Percentiles rank a stretch among this genome's conserved stretches.
These are phyloP conservation scores for Chlorella vulgaris DNA, from an alignment of 139 green algal genomes.

Conservation along the genomic window DNA sequence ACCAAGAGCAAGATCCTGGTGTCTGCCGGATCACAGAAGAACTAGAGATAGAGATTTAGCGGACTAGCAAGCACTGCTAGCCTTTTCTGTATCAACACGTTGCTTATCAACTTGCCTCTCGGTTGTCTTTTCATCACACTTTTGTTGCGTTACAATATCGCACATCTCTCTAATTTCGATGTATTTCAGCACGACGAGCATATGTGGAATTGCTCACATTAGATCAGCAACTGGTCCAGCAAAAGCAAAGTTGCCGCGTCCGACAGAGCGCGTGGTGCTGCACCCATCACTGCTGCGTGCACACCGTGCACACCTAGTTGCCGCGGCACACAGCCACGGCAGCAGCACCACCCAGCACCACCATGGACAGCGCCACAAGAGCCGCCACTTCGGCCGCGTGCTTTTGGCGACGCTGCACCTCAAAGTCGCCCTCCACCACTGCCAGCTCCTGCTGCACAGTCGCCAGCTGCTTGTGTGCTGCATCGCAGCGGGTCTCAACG, in stretches of 20 bases:
- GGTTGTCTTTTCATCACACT: no score
- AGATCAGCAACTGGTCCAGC: no score
- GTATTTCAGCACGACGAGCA: no score
- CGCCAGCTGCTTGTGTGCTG: not conserved
- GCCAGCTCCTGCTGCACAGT: constrained; percentile 5
- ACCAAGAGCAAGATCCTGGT: not conserved
- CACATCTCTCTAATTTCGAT: no score
- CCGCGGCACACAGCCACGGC: not conserved
- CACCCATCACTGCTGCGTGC: not conserved
- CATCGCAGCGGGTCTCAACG: not conserved
- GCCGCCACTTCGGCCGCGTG: not conserved
- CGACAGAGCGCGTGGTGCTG: not conserved
- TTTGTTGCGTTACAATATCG: no score
- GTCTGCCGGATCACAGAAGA: no score
- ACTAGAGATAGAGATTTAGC: no score
- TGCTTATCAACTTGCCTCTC: no score
- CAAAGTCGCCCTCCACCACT: not conserved
- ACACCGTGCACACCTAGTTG: not conserved
- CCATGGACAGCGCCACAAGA: not conserved
- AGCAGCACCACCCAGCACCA: constrained; percentile 4
- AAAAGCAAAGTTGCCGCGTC: no score
- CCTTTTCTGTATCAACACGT: no score
- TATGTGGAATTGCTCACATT: no score
- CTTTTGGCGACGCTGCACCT: not conserved
- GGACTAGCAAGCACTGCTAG: no score